phyloP scores from a whole-genome alignment of 805 yeast species.

The Lipomyces sp. region DNA sequence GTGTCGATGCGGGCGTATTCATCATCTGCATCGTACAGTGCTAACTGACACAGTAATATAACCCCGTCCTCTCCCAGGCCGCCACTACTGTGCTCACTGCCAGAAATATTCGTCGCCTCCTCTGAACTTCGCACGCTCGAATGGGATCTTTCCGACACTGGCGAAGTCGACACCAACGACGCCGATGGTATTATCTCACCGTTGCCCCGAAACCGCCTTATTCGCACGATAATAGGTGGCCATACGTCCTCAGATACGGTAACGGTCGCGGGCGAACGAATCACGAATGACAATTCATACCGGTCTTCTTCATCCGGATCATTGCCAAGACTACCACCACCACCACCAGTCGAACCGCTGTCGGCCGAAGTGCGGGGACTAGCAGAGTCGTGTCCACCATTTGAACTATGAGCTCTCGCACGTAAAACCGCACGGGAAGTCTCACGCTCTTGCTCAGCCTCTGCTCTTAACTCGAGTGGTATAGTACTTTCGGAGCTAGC shows the following conservation, averaged over 20 bases:
- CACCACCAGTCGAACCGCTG: background rate
- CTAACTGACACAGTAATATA: background rate
- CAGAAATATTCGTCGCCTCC: background rate
- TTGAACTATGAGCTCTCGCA: background rate
- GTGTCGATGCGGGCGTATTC: background rate
- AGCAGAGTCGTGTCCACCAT: background rate
- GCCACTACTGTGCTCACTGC: background rate
- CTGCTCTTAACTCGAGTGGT: background rate
- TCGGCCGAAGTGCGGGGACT: background rate
- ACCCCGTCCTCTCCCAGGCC: background rate
- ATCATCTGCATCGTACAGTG: background rate
- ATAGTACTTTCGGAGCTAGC: background rate
- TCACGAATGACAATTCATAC: slow-evolving; percentile 2
- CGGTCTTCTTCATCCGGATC: background rate
- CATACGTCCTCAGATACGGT: background rate
- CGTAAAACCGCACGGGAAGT: background rate
- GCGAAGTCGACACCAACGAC: background rate
- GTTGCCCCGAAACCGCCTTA: background rate
- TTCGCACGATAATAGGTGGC: background rate
- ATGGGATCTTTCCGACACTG: background rate
- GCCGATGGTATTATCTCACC: background rate
- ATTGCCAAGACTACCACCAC: background rate
- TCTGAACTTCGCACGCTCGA: background rate
- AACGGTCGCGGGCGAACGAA: background rate
- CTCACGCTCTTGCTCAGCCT: background rate